Evolutionary conservation across 192 early-diverging fungal genomes (phyloP).

Genomic region (Backusella liffmaniae): DNA sequence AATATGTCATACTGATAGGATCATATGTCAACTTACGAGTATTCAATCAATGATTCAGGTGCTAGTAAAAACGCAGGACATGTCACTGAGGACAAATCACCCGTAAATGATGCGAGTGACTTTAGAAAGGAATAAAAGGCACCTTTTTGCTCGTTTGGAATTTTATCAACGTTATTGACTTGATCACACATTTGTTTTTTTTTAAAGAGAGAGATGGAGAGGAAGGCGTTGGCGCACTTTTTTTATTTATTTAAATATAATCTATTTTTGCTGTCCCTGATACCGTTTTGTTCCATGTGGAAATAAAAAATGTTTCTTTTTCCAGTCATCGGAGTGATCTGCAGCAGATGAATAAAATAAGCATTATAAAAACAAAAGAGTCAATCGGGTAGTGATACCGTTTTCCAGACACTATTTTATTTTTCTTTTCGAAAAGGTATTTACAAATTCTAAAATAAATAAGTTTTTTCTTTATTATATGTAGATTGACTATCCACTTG

Average conservation of each 20-base stretch:
- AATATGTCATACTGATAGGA: not conserved
- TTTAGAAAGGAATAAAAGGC: conserved; percentile 63
- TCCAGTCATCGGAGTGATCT: not conserved
- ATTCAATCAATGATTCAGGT: conserved; percentile 73
- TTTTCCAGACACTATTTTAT: not conserved
- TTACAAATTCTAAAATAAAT: not conserved
- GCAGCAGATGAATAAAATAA: not conserved
- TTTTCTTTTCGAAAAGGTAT: not conserved
- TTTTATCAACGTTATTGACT: conserved; percentile 30
- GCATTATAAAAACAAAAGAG: not conserved
- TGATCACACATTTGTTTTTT: not conserved
- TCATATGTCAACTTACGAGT: conserved; percentile 44
- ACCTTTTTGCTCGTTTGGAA: conserved; percentile 58
- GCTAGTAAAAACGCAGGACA: conserved; percentile 74
- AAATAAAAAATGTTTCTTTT: not conserved
- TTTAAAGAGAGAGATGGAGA: not conserved
- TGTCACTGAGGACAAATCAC: conserved; percentile 71
- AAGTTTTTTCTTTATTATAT: no score
- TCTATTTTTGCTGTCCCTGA: not conserved
- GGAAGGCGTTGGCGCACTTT: not conserved
- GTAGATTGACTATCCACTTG: not conserved
- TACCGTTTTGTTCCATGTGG: not conserved
- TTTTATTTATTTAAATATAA: not conserved
- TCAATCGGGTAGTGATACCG: not conserved
- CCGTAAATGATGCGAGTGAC: conserved; percentile 70